Evolutionary conservation across 139 green algal genomes (phyloP).

Genomic region (Deuterostichococcus epilithicus): DNA sequence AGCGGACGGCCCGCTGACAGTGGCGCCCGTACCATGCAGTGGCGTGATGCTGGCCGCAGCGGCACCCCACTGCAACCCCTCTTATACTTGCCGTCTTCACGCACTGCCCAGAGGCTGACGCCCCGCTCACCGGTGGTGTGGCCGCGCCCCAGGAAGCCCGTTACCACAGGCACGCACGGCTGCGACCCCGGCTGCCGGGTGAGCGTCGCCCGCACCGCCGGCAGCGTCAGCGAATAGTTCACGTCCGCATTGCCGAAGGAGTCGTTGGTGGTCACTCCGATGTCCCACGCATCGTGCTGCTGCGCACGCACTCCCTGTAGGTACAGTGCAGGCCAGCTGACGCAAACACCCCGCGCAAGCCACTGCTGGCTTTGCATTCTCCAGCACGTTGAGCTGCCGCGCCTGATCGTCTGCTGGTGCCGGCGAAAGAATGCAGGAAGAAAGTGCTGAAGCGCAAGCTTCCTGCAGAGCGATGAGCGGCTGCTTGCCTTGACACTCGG

Average conservation of each 20-base stretch:
- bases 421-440: not conserved
- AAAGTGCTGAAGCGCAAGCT: not conserved
- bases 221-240: conserved; percentile 48
- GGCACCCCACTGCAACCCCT: too few species aligned
- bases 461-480: not conserved
- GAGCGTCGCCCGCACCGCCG: conserved; percentile 34
- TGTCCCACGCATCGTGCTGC: conserved; percentile 86
- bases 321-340: not conserved
- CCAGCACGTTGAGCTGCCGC: too few species aligned
- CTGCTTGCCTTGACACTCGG: too few species aligned
- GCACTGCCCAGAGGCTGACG: too few species aligned
- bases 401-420: not conserved
- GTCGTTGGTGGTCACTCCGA: conserved; percentile 89
- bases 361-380: not conserved
- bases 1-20: too few species aligned
- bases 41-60: too few species aligned
- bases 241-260: conserved; percentile 88
- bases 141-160: conserved; percentile 90
- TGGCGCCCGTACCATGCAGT: too few species aligned
- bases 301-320: conserved; percentile 51
- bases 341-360: not conserved
- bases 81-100: too few species aligned
- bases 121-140: conserved; percentile 28
- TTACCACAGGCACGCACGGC: conserved; percentile 75
- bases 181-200: conserved; percentile 10